Evolutionary conservation across 345 rosid genomes (phyloP).

Genomic region (Gossypium sturtianum): DNA sequence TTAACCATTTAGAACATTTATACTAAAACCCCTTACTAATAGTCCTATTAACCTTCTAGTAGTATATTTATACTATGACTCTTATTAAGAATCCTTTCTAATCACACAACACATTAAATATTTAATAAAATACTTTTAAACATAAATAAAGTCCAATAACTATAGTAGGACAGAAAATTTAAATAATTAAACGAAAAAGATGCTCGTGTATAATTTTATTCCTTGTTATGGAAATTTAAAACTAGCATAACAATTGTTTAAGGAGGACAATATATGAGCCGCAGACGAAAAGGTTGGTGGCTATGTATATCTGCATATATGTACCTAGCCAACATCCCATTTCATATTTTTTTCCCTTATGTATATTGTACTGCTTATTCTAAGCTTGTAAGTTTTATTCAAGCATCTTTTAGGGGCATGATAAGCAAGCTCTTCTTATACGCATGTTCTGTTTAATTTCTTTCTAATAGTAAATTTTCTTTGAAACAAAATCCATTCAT

Average conservation of each 20-base stretch:
- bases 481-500: background rate
- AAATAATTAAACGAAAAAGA: too few species aligned
- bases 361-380: background rate
- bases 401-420: background rate
- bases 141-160: too few species aligned
- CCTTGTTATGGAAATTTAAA: background rate
- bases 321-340: background rate
- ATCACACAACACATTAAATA: too few species aligned
- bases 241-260: background rate
- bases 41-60: too few species aligned
- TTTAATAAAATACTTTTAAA: too few species aligned
- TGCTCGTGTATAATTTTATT: background rate
- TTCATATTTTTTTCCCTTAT: background rate
- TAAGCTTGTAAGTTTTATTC: background rate
- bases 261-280: background rate
- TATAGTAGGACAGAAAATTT: too few species aligned
- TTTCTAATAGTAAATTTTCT: background rate
- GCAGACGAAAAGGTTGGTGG: background rate
- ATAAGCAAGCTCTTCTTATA: background rate
- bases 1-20: too few species aligned
- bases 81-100: too few species aligned
- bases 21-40: too few species aligned
- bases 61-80: too few species aligned
- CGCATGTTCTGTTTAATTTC: background rate
- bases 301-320: background rate